Percentiles rank a stretch among this genome's conserved stretches.
Evolutionary conservation across 2,329 filamentous ascomycete genomes (phyloP).

Genomic region (Septoria linicola): DNA sequence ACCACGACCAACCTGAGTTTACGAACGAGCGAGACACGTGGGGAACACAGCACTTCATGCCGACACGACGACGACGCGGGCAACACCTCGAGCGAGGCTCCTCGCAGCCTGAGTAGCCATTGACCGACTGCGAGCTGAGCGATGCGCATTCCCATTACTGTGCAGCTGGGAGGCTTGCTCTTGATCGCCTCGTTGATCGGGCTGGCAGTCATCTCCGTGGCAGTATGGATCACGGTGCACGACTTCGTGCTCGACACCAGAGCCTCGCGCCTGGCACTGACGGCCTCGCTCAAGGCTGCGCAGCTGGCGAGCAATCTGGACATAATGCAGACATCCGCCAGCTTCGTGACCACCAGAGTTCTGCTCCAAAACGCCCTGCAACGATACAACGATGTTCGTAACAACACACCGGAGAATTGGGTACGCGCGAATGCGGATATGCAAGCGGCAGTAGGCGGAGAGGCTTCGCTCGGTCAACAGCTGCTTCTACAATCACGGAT

Average conservation of each 20-base stretch:
- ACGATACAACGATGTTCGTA: constrained; percentile 55
- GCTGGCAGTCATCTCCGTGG: constrained; percentile 75
- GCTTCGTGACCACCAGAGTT: constrained; percentile 66
- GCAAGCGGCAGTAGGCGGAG: constrained; percentile 64
- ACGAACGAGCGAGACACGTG: not conserved
- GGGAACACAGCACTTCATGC: constrained; percentile 9
- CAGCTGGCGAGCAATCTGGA: constrained; percentile 76
- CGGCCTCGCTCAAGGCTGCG: constrained; percentile 81
- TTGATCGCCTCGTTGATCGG: constrained; percentile 71
- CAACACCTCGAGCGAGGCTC: constrained; percentile 7
- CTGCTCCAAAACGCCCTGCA: constrained; percentile 53
- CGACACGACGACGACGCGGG: constrained; percentile 1
- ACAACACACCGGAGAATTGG: constrained; percentile 62
- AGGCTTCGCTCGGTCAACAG: constrained; percentile 44
- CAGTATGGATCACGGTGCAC: constrained; percentile 64
- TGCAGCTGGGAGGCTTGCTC: constrained; percentile 81
- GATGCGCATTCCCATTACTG: constrained; percentile 84
- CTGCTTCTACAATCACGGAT: constrained; percentile 69
- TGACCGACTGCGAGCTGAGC: constrained; percentile 3
- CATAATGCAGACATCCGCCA: constrained; percentile 72
- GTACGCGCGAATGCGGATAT: constrained; percentile 62
- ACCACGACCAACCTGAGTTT: no score
- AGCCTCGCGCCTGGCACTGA: constrained; percentile 64
- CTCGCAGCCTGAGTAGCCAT: constrained; percentile 1
- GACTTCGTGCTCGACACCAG: constrained; percentile 59